Evolutionary conservation across 2,329 filamentous ascomycete genomes (phyloP).

Genomic region (Nemania sp.): DNA sequence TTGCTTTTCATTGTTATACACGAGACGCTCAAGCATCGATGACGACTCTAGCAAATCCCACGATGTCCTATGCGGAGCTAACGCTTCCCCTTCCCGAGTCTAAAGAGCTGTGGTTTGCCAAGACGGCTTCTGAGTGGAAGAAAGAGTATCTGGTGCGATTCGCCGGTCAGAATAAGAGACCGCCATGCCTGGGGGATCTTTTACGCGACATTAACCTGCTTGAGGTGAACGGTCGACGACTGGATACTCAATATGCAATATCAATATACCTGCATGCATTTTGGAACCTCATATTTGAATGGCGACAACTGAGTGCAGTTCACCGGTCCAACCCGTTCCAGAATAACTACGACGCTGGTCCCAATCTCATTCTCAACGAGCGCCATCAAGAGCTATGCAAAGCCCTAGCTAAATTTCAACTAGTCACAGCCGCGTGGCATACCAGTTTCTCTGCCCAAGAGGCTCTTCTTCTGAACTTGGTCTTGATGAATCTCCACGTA

Average conservation of each 20-base stretch:
- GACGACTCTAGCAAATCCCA: slow-evolving; percentile 65
- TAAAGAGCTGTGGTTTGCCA: slow-evolving; percentile 67
- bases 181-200: slow-evolving; percentile 59
- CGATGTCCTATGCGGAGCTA: slow-evolving; percentile 72
- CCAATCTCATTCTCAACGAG: slow-evolving; percentile 54
- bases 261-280: slow-evolving; percentile 68
- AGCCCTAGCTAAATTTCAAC: slow-evolving; percentile 55
- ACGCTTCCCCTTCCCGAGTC: slow-evolving; percentile 67
- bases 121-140: slow-evolving; percentile 68
- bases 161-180: slow-evolving; percentile 45
- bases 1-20: slow-evolving; percentile 68
- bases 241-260: slow-evolving; percentile 62
- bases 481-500: slow-evolving; percentile 67
- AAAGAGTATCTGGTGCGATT: slow-evolving; percentile 54
- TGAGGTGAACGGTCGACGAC: slow-evolving; percentile 50
- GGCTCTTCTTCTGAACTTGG: slow-evolving; percentile 54
- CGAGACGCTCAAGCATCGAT: slow-evolving; percentile 71
- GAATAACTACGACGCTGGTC: slow-evolving; percentile 44
- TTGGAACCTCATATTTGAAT: slow-evolving; percentile 69
- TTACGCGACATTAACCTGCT: slow-evolving; percentile 61
- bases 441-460: slow-evolving; percentile 52
- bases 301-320: slow-evolving; percentile 61
- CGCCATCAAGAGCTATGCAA: slow-evolving; percentile 67
- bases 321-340: slow-evolving; percentile 54
- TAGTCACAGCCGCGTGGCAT: slow-evolving; percentile 48